Evolutionary conservation across 1,284 basidiomycete genomes (phyloP), one percentile per base, ranked within the genome.

Genomic region (Inonotus obliquus): DNA sequence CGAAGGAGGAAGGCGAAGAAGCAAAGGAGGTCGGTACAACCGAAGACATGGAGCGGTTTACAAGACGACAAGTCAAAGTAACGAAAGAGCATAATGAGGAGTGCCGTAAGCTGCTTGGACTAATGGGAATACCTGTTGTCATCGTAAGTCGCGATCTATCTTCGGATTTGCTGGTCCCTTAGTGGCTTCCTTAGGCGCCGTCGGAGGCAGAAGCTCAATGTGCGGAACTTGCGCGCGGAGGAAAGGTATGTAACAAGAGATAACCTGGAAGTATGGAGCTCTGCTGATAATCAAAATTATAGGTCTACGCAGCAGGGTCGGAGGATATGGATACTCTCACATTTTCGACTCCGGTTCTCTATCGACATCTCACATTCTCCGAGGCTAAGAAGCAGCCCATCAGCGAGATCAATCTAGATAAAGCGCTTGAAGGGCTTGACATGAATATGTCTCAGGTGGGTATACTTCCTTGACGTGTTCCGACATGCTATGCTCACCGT

Each of bases 241-340:
- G 94, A 60, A 96, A 97, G 79, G 93, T 89, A 63, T 21, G 10
- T 25, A 23, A 23, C 21, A 54, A 17, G 1, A 14, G 19, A 13
- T 29, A 47, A 11, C 38, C 13, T n/a, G 23, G 44, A n/a, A 25
- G 19, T 38, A 39, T 45, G 44, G 39, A 29, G 56, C 60, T 5
- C 66, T 41, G 58, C 45, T 32, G 55, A 48, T 66, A 57, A 23
- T 38, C 25, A 55, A n/a, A 37, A 53, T 65, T n/a, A 17, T 68
- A 94, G 91, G 93, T 98, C 21, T 99, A 91, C 70, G 97, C 92
- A 0, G 96, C 96, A 4, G 97, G 97, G 5, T 98, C 95, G 0
- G 97, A 99, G 76, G 97, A 99, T 73, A 99, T 99, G 97, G 97
- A 99, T 70, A 99, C 97, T 2, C 84, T 99, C 48, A 99, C 97